Conservation (phyloP, 169 alveolate species). For the Toxoplasma gondii region DNA sequence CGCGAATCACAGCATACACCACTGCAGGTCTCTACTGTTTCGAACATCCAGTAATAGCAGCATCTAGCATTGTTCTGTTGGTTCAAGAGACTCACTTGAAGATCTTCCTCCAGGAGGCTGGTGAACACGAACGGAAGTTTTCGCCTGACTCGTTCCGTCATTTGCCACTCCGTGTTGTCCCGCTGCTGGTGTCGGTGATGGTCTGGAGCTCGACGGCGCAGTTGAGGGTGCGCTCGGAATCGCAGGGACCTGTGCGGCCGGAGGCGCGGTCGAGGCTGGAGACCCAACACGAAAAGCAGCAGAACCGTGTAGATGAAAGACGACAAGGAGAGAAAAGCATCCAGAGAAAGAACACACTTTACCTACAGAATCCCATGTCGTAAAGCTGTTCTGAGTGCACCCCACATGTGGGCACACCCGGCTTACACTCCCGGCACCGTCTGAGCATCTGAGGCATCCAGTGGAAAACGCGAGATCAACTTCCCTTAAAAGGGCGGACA, state of each 20-base stretch:
- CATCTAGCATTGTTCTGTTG: too few relatives aligned
- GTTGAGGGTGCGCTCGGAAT: not conserved
- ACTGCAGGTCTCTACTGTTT: too few relatives aligned
- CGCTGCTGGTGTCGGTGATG: constrained; percentile 11
- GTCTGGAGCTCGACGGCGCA: not conserved
- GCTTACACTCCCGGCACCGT: too few relatives aligned
- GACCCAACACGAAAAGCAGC: not conserved
- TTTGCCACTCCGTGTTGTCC: not conserved
- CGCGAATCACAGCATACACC: too few relatives aligned
- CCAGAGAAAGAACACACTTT: too few relatives aligned
- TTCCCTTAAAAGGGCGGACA: too few relatives aligned
- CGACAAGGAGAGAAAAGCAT: not conserved
- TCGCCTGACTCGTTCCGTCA: not conserved
- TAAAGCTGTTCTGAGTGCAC: too few relatives aligned
- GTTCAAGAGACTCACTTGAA: constrained; percentile 14
- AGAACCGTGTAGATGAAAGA: not conserved
- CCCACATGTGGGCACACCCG: too few relatives aligned
- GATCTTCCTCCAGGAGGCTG: constrained; percentile 65
- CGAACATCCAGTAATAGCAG: too few relatives aligned
- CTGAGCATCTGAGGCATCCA: too few relatives aligned
- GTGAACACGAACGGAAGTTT: constrained; percentile 51
- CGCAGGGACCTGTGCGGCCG: not conserved
- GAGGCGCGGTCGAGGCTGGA: not conserved
- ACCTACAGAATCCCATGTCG: too few relatives aligned
- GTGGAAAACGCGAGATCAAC: too few relatives aligned